Evolutionary conservation across 2,329 filamentous ascomycete genomes (phyloP).

Genomic region (Elsinoe necatrix): DNA sequence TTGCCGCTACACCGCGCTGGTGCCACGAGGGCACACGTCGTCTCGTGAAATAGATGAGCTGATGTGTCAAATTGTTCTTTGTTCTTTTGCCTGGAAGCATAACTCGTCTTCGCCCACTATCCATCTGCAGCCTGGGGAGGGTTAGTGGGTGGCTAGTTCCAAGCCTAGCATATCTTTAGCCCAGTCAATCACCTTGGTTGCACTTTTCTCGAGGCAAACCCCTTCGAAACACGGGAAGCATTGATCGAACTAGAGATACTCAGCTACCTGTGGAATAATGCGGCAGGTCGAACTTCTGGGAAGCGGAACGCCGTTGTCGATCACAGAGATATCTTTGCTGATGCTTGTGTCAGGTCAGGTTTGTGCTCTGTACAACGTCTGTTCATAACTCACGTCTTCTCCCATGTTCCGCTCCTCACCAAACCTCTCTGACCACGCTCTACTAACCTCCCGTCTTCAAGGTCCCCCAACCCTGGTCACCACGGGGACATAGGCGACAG

Average conservation of each 20-base stretch:
- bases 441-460: neutral
- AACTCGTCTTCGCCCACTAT: neutral
- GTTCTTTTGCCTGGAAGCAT: neutral
- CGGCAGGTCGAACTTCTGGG: neutral
- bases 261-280: neutral
- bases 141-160: neutral
- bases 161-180: slow-evolving; percentile 6
- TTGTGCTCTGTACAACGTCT: neutral
- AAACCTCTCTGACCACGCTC: too few relatives aligned
- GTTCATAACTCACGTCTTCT: neutral
- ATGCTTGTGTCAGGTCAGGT: neutral
- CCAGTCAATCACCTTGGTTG: neutral
- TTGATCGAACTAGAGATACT: neutral
- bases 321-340: neutral
- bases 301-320: neutral
- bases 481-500: neutral
- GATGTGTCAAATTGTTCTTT: neutral
- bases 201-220: neutral
- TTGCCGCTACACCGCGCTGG: neutral
- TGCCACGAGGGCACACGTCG: neutral
- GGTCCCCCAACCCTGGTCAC: neutral
- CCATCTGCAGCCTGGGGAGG: neutral
- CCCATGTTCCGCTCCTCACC: neutral
- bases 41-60: neutral
- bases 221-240: slow-evolving; percentile 1